Evolutionary conservation across 1,284 basidiomycete genomes (phyloP), one percentile per base, ranked within the genome.

Genomic region (Lignosus rhinocerotis): DNA sequence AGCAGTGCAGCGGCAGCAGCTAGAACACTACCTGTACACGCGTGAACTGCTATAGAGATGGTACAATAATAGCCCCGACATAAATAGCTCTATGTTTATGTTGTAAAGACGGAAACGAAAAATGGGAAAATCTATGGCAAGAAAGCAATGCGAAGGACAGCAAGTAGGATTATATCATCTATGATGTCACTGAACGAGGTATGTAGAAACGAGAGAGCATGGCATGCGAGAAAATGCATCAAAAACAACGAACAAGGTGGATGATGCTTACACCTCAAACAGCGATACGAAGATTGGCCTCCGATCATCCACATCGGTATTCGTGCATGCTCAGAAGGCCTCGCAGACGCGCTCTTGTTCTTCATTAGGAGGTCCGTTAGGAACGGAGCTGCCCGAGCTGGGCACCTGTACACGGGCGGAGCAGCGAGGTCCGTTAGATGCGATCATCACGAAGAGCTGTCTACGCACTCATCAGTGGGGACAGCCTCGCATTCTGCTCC

Each of bases 381-480:
- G 54, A 48, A 14, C 51, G 57, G 30, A 62, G 17, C 48, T 30
- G 25, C 43, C 52, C 58, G 57, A 64, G 55, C 50, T 60, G 59
- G 32, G 58, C 51, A 51, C 38, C 62, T 64, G 57, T 51, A 50
- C 39, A 16, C 19, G 12, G 19, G 14, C n/a, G n/a, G 25, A 47
- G 42, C 56, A 53, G 47, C 48, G 48, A 53, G 56, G 50, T 32
- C 46, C 11, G 55, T 56, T 39, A 58, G 56, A 39, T 31, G 30
- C 14, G 42, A 48, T 55, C 59, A 61, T 54, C 59, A 57, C 32
- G 34, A 51, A 39, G 48, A 50, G 25, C 49, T 34, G 34, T 32
- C n/a, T 36, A 56, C 63, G 33, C 42, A 64, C 63, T 47, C 63
- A 64, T 64, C 53, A 64, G 42, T 17, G 60, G 56, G 7, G 63